Percentiles rank a stretch among this genome's conserved stretches.
Evolutionary conservation across 768 basidiomycete species (phyloP).

Genomic region (Leccinum disarticulatum): DNA sequence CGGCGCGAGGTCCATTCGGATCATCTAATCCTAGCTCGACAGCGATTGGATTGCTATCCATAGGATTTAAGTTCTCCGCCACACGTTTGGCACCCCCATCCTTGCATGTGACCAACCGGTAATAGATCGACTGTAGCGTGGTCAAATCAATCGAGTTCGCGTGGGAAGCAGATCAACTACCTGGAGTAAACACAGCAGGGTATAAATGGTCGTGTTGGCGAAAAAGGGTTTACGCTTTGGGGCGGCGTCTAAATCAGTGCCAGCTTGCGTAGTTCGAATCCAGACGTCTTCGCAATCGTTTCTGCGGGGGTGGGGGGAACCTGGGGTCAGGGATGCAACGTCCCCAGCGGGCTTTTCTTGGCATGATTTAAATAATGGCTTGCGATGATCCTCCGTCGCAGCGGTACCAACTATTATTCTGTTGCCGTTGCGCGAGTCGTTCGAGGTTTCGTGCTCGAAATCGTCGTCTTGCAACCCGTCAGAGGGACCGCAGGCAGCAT

Average conservation of each 20-base stretch:
- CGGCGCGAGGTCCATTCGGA: slow-evolving; percentile 67
- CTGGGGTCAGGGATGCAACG: slow-evolving; percentile 32
- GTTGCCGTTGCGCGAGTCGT: slow-evolving; percentile 35
- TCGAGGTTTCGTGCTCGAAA: slow-evolving; percentile 27
- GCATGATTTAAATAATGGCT: slow-evolving; percentile 74
- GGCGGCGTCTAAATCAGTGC: slow-evolving; percentile 27
- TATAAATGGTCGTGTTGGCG: slow-evolving; percentile 91
- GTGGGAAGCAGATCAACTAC: slow-evolving; percentile 36
- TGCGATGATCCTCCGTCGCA: slow-evolving; percentile 68
- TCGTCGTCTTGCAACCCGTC: slow-evolving; percentile 45
- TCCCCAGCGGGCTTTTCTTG: slow-evolving; percentile 51
- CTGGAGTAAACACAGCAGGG: slow-evolving; percentile 84
- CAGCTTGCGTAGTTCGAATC: slow-evolving; percentile 45
- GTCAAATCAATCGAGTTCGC: slow-evolving; percentile 7
- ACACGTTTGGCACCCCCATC: slow-evolving; percentile 72
- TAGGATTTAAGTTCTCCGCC: slow-evolving; percentile 59
- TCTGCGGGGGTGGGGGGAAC: slow-evolving; percentile 8
- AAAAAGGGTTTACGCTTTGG: slow-evolving; percentile 68
- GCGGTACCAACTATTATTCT: slow-evolving; percentile 51
- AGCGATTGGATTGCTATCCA: slow-evolving; percentile 78
- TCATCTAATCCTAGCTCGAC: slow-evolving; percentile 85
- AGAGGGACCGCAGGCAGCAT: slow-evolving; percentile 57
- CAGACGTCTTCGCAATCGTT: slow-evolving; percentile 48
- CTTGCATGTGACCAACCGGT: slow-evolving; percentile 83
- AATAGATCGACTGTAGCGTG: slow-evolving; percentile 75